A percentile compares a stretch with the other conserved stretches of the same genome.
phyloP scores from a whole-genome alignment of 768 basidiomycete species.

The Boletus sp. region DNA sequence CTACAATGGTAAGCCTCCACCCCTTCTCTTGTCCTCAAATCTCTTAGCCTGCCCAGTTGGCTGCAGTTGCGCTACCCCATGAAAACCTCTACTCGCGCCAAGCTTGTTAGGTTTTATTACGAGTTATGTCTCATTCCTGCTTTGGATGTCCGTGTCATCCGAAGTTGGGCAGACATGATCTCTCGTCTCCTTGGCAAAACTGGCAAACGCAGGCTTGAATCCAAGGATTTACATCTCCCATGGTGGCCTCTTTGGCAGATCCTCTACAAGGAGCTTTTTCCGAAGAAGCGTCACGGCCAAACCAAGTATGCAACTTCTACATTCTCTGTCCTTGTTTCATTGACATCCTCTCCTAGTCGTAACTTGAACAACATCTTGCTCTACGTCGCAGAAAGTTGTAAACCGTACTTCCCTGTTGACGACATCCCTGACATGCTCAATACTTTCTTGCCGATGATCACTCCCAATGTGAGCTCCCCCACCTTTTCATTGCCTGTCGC shows the following conservation, averaged over 20 bases:
- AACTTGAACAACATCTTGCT: conserved; percentile 69
- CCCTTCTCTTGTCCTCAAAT: not conserved
- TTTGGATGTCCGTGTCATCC: conserved; percentile 64
- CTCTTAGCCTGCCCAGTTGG: conserved; percentile 52
- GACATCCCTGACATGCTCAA: conserved; percentile 71
- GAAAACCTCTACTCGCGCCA: conserved; percentile 61
- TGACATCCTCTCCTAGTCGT: conserved; percentile 37
- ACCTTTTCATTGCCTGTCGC: not conserved
- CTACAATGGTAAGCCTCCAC: conserved; percentile 60
- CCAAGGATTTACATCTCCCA: conserved; percentile 60
- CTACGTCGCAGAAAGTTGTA: conserved; percentile 70
- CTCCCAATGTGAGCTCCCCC: conserved; percentile 55
- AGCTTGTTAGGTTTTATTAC: conserved; percentile 71
- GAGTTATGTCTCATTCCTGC: conserved; percentile 76
- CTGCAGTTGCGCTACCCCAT: conserved; percentile 79
- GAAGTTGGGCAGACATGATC: conserved; percentile 78
- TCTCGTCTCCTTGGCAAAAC: conserved; percentile 66
- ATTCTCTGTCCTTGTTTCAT: not conserved
- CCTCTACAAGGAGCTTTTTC: conserved; percentile 72
- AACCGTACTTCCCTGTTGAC: conserved; percentile 59
- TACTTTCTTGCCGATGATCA: conserved; percentile 67
- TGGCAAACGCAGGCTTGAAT: conserved; percentile 66
- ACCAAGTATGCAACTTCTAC: conserved; percentile 45
- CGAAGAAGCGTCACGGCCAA: conserved; percentile 60
- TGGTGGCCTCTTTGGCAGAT: conserved; percentile 78